Evolutionary conservation across 495 filamentous ascomycete genomes (phyloP).

Genomic region (Penicillium riverlandense): DNA sequence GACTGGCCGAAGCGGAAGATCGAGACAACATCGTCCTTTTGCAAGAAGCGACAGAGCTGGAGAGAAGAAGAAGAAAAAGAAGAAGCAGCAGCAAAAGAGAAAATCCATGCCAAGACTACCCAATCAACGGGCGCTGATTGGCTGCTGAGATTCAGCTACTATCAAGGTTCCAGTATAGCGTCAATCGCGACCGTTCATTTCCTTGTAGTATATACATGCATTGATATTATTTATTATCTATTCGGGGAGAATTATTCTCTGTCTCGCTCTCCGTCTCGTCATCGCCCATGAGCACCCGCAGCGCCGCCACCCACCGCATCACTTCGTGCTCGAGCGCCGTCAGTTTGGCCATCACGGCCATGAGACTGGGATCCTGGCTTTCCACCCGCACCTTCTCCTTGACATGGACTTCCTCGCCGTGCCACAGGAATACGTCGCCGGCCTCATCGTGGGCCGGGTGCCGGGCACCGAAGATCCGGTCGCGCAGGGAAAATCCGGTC

Average conservation of each 20-base stretch:
- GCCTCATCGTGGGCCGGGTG: slow-evolving; percentile 75
- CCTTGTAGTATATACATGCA: no score
- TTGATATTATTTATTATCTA: no score
- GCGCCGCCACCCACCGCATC: slow-evolving; percentile 55
- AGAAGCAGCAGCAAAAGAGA: slow-evolving; percentile 22
- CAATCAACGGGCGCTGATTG: slow-evolving; percentile 27
- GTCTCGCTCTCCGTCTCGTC: slow-evolving; percentile 35
- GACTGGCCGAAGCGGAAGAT: slow-evolving; percentile 22
- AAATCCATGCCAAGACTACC: slow-evolving; percentile 28
- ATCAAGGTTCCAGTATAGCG: not conserved
- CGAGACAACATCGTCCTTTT: slow-evolving; percentile 28
- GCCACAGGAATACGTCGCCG: slow-evolving; percentile 60
- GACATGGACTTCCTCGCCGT: slow-evolving; percentile 71
- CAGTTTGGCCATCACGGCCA: slow-evolving; percentile 84
- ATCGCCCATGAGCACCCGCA: slow-evolving; percentile 75
- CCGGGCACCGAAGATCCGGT: slow-evolving; percentile 44
- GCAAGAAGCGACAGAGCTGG: not conserved
- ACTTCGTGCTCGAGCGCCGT: slow-evolving; percentile 72
- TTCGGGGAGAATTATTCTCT: not conserved
- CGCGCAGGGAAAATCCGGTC: slow-evolving; percentile 51
- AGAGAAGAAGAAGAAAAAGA: slow-evolving; percentile 8
- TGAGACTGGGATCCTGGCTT: slow-evolving; percentile 80
- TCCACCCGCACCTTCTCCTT: slow-evolving; percentile 87
- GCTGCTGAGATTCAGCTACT: not conserved
- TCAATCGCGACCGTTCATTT: not conserved